A percentile compares a stretch with the other conserved stretches of the same genome.
Evolutionary conservation across 164 flowering plant species (phyloP).

Genomic region (Santalum album): DNA sequence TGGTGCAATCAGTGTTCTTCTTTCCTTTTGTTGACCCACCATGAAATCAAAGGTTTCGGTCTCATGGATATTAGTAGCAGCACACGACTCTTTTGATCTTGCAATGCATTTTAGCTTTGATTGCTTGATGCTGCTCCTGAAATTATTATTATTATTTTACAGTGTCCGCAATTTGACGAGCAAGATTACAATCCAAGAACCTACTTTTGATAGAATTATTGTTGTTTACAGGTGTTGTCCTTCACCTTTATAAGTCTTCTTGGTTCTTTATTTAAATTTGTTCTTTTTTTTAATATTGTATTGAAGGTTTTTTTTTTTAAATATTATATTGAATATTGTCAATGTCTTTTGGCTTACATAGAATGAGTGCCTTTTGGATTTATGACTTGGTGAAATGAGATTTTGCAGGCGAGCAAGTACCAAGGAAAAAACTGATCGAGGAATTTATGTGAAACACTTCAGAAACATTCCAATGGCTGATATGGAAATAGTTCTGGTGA

Average conservation of each 20-base stretch:
- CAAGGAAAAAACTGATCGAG: slow-evolving; percentile 45
- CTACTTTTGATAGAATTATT: slow-evolving; percentile 90
- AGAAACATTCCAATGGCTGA: slow-evolving; percentile 99
- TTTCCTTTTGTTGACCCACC: too few relatives aligned
- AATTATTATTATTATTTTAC: slow-evolving; percentile 12
- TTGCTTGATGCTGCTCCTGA: neutral
- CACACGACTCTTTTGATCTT: too few relatives aligned
- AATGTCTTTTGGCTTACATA: neutral
- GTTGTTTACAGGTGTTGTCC: slow-evolving; percentile 76
- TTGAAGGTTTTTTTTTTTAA: too few relatives aligned
- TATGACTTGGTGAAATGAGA: neutral
- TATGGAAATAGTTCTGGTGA: slow-evolving; percentile 89
- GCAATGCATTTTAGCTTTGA: too few relatives aligned
- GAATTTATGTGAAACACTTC: slow-evolving; percentile 87
- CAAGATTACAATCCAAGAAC: slow-evolving; percentile 87
- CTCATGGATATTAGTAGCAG: too few relatives aligned
- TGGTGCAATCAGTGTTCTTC: too few relatives aligned
- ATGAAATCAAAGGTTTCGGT: too few relatives aligned
- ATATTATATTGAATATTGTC: too few relatives aligned
- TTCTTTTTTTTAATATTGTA: too few relatives aligned
- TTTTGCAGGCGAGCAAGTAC: slow-evolving; percentile 60
- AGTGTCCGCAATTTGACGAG: slow-evolving; percentile 50
- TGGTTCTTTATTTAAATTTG: too few relatives aligned
- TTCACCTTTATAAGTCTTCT: too few relatives aligned
- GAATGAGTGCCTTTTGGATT: neutral